These are phyloP conservation scores for Aaosphaeria pasadenensis DNA, from an alignment of 2,329 filamentous ascomycete species.

Conservation along the genomic window DNA sequence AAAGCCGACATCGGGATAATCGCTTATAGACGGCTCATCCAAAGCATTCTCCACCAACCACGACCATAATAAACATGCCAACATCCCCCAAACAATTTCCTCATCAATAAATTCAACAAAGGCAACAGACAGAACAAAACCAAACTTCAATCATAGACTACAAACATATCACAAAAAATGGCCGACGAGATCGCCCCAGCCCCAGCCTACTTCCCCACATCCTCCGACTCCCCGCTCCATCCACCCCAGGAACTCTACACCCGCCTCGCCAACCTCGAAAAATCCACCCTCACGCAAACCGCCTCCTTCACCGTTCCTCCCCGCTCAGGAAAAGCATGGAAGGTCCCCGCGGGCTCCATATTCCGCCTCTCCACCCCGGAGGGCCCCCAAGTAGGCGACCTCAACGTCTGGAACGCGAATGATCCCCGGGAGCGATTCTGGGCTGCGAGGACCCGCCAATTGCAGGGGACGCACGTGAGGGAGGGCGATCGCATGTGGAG, in stretches of 20 bases:
- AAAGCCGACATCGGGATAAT: too few species aligned
- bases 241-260: slow-evolving; percentile 30
- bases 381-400: slow-evolving; percentile 77
- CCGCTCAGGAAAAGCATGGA: slow-evolving; percentile 71
- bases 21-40: too few species aligned
- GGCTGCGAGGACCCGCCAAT: slow-evolving; percentile 74
- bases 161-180: slow-evolving; percentile 4
- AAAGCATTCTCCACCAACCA: too few species aligned
- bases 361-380: slow-evolving; percentile 72
- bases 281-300: slow-evolving; percentile 6
- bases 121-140: too few species aligned
- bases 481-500: slow-evolving; percentile 75
- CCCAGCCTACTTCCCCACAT: slow-evolving; percentile 38
- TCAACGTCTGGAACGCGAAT: slow-evolving; percentile 76
- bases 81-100: too few species aligned
- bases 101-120: too few species aligned
- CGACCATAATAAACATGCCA: too few species aligned
- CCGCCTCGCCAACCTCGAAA: slow-evolving; percentile 13
- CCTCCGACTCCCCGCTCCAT: slow-evolving; percentile 24
- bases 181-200: slow-evolving; percentile 10
- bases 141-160: too few species aligned
- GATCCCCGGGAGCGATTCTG: slow-evolving; percentile 81
- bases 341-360: slow-evolving; percentile 64
- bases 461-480: slow-evolving; percentile 72
- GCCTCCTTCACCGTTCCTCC: slow-evolving; percentile 58